These are phyloP conservation scores for Geranium brycei DNA, from an alignment of 345 rosid genomes.

Conservation along the genomic window DNA sequence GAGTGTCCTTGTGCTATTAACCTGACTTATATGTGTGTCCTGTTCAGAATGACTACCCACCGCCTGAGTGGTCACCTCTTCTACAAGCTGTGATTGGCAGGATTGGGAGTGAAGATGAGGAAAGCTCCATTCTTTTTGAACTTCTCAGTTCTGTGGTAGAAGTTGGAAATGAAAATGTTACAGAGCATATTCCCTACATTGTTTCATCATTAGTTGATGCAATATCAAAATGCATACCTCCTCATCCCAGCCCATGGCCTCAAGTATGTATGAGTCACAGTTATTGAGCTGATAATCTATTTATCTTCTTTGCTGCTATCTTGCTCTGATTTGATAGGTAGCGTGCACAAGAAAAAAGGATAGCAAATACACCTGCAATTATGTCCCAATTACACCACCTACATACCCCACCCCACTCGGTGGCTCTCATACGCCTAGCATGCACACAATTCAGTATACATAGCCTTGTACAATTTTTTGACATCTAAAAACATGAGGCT, in stretches of 20 bases:
- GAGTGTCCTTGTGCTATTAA: conserved; percentile 11
- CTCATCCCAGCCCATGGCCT: conserved; percentile 48
- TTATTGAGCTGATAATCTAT: conserved; percentile 5
- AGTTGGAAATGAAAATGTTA: conserved; percentile 42
- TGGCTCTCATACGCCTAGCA: too few species aligned
- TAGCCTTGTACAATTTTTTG: not conserved
- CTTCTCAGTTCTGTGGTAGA: conserved; percentile 61
- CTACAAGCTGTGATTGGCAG: conserved; percentile 56
- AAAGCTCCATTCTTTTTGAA: conserved; percentile 47
- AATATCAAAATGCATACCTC: conserved; percentile 36
- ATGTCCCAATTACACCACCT: not conserved
- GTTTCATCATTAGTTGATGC: conserved; percentile 41
- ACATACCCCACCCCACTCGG: not conserved
- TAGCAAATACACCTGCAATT: not conserved
- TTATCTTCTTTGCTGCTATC: not conserved
- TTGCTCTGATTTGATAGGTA: not conserved
- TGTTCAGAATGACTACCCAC: conserved; percentile 59
- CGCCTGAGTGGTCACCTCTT: conserved; percentile 71
- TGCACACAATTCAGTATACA: not conserved
- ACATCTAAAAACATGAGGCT: not conserved
- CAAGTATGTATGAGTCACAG: conserved; percentile 37
- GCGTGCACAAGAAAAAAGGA: not conserved
- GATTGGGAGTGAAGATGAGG: conserved; percentile 58
- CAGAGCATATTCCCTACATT: conserved; percentile 54
- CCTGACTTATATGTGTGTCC: conserved; percentile 10